Base-by-base conservation (phyloP, 352 stramenopile genomes). In the Plasmopara muralis region DNA sequence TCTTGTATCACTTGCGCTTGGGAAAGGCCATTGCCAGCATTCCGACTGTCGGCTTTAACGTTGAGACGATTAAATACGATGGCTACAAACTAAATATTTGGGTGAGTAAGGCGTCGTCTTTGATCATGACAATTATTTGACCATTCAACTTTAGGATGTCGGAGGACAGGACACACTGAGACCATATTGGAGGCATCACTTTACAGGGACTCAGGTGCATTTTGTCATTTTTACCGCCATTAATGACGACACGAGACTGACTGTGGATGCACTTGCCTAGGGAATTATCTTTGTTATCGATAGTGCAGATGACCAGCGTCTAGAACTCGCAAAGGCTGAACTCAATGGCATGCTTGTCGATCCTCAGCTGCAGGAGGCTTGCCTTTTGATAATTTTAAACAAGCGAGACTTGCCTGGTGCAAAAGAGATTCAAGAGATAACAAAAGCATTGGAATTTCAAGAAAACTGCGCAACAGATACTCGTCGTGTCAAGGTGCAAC, bases 241-340 rank as follows among this genome's bases (percentile, higher is more conserved):
- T 5, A 16, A 7, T 18, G 13, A 5, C 10, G 47, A 44, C 25
- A n/a, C 6, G 4, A 30, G 31, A 44, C 15, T 29, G 29, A 47
- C 43, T 18, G 2, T 39, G 9, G 25, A 35, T 42, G 4, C 7
- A 45, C 5, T 28, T 55, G 15, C n/a, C 0, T 30, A 88, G 78
- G 83, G 78, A 30, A 85, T 91, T 60, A 69, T 91, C 52, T 93
- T 90, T 52, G 78, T 93, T 41, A 72, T 92, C n/a, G 77, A 89
- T 62, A 90, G 77, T 56, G 70, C 79, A 6, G 81, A 92, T 53
- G 47, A 57, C 18, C 58, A 83, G 38, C 74, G 83, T 0, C 35
- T 91, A 16, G 70, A 85, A 31, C 74, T 92, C 15, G 77, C 77
- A 38, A 84, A 85, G 52, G 72, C 73, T 4, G 79, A 92, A 58